Percentiles rank a stretch among this genome's conserved stretches.
Conservation (phyloP, 1,284 basidiomycete species). For the Marasmius sp. region DNA sequence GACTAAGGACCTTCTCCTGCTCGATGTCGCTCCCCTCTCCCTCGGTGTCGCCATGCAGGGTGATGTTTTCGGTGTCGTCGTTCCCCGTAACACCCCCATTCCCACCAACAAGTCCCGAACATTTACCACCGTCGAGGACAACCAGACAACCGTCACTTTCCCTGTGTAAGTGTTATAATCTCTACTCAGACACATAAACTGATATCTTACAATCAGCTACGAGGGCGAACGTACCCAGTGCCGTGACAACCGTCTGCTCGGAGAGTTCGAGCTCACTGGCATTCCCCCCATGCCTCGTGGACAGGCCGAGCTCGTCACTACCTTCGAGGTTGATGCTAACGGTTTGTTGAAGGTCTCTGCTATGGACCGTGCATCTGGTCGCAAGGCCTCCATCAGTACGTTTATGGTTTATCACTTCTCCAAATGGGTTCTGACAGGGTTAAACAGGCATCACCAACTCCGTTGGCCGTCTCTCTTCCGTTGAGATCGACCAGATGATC, state of each 20-base stretch:
- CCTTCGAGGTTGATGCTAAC: slow-evolving; percentile 97
- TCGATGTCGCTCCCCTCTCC: slow-evolving; percentile 94
- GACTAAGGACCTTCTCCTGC: slow-evolving; percentile 91
- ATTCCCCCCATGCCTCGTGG: slow-evolving; percentile 97
- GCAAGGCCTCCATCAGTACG: slow-evolving; percentile 93
- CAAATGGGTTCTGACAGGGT: slow-evolving; percentile 6
- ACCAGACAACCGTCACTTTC: slow-evolving; percentile 97
- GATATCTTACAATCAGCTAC: slow-evolving; percentile 49
- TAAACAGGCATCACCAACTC: slow-evolving; percentile 85
- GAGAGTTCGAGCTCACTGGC: slow-evolving; percentile 96
- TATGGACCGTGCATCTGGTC: slow-evolving; percentile 91
- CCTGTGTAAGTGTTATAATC: slow-evolving; percentile 66
- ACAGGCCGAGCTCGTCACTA: slow-evolving; percentile 93
- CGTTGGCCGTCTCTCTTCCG: slow-evolving; percentile 90
- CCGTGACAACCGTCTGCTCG: slow-evolving; percentile 94
- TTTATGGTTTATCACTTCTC: background rate
- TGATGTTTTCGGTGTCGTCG: slow-evolving; percentile 95
- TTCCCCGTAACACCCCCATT: slow-evolving; percentile 96
- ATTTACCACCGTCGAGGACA: slow-evolving; percentile 98
- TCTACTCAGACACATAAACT: background rate
- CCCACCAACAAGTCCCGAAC: slow-evolving; percentile 95
- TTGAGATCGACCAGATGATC: slow-evolving; percentile 98
- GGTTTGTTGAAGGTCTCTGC: slow-evolving; percentile 95
- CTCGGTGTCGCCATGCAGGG: slow-evolving; percentile 99
- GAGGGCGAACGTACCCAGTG: slow-evolving; percentile 98